Percentiles rank a stretch among this genome's conserved stretches.
Conservation (phyloP, 345 rosid species). For the Citrus unshiu region DNA sequence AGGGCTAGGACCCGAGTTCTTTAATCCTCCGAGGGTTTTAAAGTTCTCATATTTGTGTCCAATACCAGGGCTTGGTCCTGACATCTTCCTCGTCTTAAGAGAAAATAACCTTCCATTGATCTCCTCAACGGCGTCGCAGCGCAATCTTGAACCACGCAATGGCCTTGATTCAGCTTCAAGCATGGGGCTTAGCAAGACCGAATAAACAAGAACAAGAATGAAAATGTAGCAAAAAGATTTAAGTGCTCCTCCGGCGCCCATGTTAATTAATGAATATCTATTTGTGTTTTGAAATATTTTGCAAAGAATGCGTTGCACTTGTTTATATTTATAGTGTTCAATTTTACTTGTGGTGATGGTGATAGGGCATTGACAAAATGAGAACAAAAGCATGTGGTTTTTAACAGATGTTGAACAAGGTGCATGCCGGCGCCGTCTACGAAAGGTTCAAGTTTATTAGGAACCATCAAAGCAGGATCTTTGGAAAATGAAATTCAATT, state of each 20-base stretch:
- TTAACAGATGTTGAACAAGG: background rate
- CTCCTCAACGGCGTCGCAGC: background rate
- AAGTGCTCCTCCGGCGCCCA: conserved; percentile 6
- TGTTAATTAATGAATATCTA: background rate
- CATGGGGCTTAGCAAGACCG: conserved; percentile 10
- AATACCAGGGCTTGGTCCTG: conserved; percentile 43
- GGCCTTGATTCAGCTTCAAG: conserved; percentile 26
- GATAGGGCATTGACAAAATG: background rate
- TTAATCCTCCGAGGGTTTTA: background rate
- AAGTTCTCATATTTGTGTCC: conserved; percentile 19
- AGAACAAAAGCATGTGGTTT: conserved; percentile 2
- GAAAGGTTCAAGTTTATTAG: background rate
- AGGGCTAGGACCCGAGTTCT: conserved; percentile 43
- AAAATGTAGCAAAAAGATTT: conserved; percentile 2
- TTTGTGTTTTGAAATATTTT: background rate
- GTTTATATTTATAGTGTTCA: conserved; percentile 21
- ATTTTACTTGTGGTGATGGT: background rate
- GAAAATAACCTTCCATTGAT: conserved; percentile 3
- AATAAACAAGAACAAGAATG: conserved; percentile 13
- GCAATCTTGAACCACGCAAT: conserved; percentile 9
- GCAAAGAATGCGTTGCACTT: background rate
- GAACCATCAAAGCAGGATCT: conserved; percentile 5
- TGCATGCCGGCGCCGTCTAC: conserved; percentile 20
- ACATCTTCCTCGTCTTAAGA: conserved; percentile 12
- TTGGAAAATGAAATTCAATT: conserved; percentile 6